Evolutionary conservation across 2,329 filamentous ascomycete species (phyloP).

Genomic region (Didymella arachidicola): DNA sequence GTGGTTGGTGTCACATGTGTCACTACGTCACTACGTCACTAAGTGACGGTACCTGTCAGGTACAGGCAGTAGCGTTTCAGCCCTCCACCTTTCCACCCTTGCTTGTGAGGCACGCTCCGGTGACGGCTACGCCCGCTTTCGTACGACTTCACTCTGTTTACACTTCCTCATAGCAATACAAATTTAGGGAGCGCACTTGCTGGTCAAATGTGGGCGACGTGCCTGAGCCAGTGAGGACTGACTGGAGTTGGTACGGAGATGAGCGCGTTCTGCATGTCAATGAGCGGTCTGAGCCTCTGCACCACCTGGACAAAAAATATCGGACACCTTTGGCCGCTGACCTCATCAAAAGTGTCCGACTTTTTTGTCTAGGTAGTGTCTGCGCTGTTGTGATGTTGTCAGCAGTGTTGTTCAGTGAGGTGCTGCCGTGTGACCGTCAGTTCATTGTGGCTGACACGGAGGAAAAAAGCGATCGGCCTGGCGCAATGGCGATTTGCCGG

Average conservation of each 20-base stretch:
- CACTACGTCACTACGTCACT: conserved; percentile 15
- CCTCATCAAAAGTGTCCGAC: too few species aligned
- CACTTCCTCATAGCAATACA: background rate
- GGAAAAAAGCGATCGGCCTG: background rate
- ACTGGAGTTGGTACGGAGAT: conserved; percentile 7
- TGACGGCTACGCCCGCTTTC: conserved; percentile 13
- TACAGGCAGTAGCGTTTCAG: conserved; percentile 18
- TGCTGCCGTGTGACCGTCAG: conserved; percentile 10
- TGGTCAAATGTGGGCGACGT: background rate
- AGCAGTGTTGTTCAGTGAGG: conserved; percentile 4
- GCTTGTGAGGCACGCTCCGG: conserved; percentile 8
- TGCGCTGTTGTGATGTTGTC: conserved; percentile 10
- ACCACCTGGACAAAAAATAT: too few species aligned
- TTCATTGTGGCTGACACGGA: background rate
- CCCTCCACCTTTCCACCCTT: conserved; percentile 12
- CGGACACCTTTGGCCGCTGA: too few species aligned
- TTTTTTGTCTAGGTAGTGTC: too few species aligned
- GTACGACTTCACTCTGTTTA: conserved; percentile 10
- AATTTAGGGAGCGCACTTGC: too few species aligned
- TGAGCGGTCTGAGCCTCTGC: conserved; percentile 16
- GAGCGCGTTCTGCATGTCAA: conserved; percentile 9
- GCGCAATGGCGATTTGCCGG: conserved; percentile 10
- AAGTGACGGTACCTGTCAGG: conserved; percentile 16
- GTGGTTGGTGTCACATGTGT: conserved; percentile 2
- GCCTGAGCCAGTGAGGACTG: background rate